Percentiles rank a stretch among this genome's conserved stretches.
Evolutionary conservation across 306 rosid species (phyloP).

Genomic region (Echinosophora koreensis): DNA sequence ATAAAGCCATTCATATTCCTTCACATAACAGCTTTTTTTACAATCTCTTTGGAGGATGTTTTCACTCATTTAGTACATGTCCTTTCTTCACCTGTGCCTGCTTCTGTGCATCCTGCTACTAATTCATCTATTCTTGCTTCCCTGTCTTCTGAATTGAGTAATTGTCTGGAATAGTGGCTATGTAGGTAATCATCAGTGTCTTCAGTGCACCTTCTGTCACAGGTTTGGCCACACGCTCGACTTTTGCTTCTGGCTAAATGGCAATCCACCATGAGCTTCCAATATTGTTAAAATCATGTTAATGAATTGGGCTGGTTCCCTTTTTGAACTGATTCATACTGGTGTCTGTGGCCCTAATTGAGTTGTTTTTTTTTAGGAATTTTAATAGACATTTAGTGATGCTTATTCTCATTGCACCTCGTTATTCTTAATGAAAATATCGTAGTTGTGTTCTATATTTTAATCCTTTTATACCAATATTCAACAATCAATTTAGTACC

Average conservation of each 20-base stretch:
- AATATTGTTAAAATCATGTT: constrained; percentile 3
- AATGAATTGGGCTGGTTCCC: constrained; percentile 1
- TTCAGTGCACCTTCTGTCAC: neutral
- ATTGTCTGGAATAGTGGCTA: neutral
- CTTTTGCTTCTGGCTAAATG: neutral
- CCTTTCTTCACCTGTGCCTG: constrained; percentile 20
- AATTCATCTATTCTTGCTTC: constrained; percentile 6
- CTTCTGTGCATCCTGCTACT: constrained; percentile 17
- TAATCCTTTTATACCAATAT: neutral
- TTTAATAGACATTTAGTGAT: neutral
- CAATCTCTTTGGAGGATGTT: neutral
- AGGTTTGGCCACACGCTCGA: constrained; percentile 1
- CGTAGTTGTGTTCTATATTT: constrained; percentile 2
- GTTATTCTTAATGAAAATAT: neutral
- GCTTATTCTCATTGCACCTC: constrained; percentile 1
- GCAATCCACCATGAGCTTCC: neutral
- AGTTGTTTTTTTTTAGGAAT: constrained; percentile 9
- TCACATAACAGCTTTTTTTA: too few species aligned
- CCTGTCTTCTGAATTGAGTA: neutral
- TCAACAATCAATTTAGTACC: constrained; percentile 11
- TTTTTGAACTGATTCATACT: constrained; percentile 2
- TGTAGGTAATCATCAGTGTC: constrained; percentile 14
- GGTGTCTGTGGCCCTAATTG: neutral
- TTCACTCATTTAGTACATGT: neutral
- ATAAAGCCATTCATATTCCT: too few species aligned